phyloP scores from a whole-genome alignment of 2,329 filamentous ascomycete species.

The Didymella pinodella region DNA sequence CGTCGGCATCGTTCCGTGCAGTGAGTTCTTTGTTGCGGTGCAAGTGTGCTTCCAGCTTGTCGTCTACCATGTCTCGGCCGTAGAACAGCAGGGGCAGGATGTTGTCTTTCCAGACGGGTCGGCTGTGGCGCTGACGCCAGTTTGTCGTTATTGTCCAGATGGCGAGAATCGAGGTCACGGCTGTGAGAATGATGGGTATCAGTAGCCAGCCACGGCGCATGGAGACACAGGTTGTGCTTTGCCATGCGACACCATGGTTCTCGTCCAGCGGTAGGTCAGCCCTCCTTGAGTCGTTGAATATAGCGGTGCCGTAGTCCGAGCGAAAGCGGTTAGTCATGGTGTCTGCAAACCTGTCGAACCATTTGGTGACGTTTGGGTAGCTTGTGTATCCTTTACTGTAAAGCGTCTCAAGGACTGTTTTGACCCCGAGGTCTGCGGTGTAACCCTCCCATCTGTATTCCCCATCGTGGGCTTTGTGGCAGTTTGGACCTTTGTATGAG shows the following conservation, averaged over 20 bases:
- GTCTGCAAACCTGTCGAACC: background rate
- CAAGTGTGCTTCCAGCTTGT: background rate
- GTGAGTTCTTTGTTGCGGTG: background rate
- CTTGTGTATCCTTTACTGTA: background rate
- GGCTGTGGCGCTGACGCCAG: background rate
- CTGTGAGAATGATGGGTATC: background rate
- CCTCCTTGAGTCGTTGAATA: background rate
- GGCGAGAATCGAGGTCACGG: background rate
- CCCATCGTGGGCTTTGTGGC: background rate
- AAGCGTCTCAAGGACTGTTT: background rate
- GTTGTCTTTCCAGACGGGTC: slow-evolving; percentile 11
- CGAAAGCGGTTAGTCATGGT: background rate
- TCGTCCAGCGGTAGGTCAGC: background rate
- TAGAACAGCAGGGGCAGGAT: slow-evolving; percentile 2
- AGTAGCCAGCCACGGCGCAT: background rate
- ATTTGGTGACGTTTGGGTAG: background rate
- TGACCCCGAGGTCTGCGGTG: background rate
- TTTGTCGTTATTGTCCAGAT: background rate
- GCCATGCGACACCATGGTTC: background rate
- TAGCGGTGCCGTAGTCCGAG: background rate
- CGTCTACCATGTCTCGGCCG: background rate
- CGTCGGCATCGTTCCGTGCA: background rate
- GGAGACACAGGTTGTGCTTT: background rate
- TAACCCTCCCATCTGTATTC: background rate
- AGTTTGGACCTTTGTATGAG: background rate